Evolutionary conservation across 2,329 filamentous ascomycete species (phyloP), one percentile per base, ranked within the genome.

Genomic region (Parafenestella ontariensis): DNA sequence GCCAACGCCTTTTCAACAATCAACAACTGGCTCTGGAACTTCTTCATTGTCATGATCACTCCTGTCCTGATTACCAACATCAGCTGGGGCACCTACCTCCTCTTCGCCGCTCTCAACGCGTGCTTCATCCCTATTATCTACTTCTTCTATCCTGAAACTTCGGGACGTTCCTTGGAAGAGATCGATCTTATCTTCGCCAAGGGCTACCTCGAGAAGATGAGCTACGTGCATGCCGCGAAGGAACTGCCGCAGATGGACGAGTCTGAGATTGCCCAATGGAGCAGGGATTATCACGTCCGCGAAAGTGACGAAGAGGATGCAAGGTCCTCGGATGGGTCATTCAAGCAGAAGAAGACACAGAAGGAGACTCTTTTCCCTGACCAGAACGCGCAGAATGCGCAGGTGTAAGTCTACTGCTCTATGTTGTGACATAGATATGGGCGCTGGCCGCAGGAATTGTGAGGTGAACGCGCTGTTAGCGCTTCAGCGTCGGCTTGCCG

Each of bases 91-190:
- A 77, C 75, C 6, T 79, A 79, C 56, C 74, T 81, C 49, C 72
- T 80, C 72, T 85, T 84, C 68, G 80, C 80, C 3, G 75, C 79
- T 10, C 77, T 85, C 53, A 85, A 84, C 75, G 80, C 75, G 7
- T 59, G 71, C 37, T 83, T 83, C 73, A 77, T 84, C 40, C 82
- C 82, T 10, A 52, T 82, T 54, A 81, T 83, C 66, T 82, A 78
- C 70, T 81, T 84, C 75, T 82, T 84, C 75, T 82, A 85, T 54
- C 83, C 84, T 0, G 84, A 86, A 63, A 86, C 83, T 0, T 75
- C 72, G 21, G 79, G 80, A 36, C 68, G 82, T 8, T 74, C 70
- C 1, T 74, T 85, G 0, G 82, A 85, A 59, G 81, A 85, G 54
- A 82, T 85, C 29, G 82, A 84, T 59, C 71, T 77, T 21, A 74